These are phyloP conservation scores for Stachybotrys elegans DNA, from an alignment of 2,329 filamentous ascomycete genomes.

Conservation along the genomic window DNA sequence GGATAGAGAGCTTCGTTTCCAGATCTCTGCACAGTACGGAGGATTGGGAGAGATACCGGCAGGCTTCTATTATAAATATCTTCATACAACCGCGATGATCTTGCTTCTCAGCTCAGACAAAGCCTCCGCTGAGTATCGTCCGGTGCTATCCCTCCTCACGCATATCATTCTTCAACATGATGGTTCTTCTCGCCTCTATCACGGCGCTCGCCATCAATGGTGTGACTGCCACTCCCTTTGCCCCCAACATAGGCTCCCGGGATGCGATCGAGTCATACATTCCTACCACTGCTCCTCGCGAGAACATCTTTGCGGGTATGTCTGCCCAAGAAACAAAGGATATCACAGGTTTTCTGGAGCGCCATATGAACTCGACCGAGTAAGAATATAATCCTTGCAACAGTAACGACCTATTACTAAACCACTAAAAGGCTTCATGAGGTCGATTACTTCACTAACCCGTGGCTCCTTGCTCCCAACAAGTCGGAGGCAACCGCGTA, in stretches of 20 bases:
- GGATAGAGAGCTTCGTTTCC: too few relatives aligned
- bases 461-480: constrained; percentile 26
- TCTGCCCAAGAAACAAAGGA: neutral
- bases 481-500: constrained; percentile 41
- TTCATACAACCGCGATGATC: too few relatives aligned
- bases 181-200: neutral
- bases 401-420: neutral
- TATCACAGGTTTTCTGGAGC: neutral
- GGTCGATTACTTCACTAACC: neutral
- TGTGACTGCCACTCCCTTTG: neutral
- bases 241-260: neutral
- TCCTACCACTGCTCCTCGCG: neutral
- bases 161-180: neutral
- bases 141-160: too few relatives aligned
- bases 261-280: neutral
- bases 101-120: too few relatives aligned
- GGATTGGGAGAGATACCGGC: too few relatives aligned
- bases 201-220: neutral
- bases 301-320: neutral
- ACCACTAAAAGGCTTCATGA: neutral
- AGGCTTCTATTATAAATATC: too few relatives aligned
- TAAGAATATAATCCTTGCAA: neutral
- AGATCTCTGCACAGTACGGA: too few relatives aligned
- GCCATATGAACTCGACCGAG: neutral
- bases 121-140: too few relatives aligned